Percentiles rank a stretch among this genome's conserved stretches.
These are phyloP conservation scores for Saccharomycopsis synnaedendra DNA, from an alignment of 805 yeast species.

Conservation along the genomic window DNA sequence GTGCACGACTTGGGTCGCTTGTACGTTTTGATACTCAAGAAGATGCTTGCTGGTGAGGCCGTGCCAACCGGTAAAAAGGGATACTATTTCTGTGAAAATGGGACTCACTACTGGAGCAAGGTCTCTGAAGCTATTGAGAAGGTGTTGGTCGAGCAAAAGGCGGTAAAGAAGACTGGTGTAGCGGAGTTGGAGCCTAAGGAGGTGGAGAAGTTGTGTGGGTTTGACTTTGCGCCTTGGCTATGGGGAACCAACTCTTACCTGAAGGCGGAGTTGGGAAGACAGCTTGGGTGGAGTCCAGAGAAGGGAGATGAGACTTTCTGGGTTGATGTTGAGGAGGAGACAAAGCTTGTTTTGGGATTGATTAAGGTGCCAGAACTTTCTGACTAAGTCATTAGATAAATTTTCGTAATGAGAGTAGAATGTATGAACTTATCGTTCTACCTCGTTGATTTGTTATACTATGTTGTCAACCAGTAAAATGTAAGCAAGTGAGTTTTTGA, in stretches of 20 bases:
- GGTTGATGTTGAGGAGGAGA: conserved; percentile 18
- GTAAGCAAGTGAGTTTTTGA: no score
- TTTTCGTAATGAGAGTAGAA: no score
- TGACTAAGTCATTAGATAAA: no score
- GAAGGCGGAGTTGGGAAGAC: conserved; percentile 21
- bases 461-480: no score
- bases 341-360: conserved; percentile 11
- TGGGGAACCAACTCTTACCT: conserved; percentile 24
- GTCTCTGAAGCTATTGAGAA: conserved; percentile 20
- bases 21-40: conserved; percentile 21
- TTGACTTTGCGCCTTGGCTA: conserved; percentile 17
- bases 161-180: conserved; percentile 17
- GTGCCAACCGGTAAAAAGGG: conserved; percentile 25
- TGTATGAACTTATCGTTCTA: no score
- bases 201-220: conserved; percentile 16
- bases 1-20: conserved; percentile 25
- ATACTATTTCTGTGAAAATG: conserved; percentile 26
- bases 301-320: conserved; percentile 16
- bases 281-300: conserved; percentile 24
- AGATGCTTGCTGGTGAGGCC: conserved; percentile 18
- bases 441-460: no score
- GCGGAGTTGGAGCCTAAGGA: conserved; percentile 16
- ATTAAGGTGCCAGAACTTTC: background rate
- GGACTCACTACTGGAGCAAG: conserved; percentile 24
- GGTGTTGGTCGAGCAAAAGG: conserved; percentile 16